Evolutionary conservation across 2,329 filamentous ascomycete species (phyloP).

Genomic region (Ilyonectria destructans): DNA sequence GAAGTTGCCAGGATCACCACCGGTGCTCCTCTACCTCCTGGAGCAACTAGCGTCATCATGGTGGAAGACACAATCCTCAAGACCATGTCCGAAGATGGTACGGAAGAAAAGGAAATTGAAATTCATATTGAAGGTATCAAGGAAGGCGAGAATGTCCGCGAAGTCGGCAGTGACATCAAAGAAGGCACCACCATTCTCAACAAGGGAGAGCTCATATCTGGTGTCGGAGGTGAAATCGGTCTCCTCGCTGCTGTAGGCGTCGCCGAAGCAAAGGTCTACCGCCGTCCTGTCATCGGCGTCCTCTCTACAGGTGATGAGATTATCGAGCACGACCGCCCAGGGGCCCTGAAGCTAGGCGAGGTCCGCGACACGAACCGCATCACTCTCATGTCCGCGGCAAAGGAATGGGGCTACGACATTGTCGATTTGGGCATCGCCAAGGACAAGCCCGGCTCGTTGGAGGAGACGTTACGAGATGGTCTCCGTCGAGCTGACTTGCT

Average conservation of each 20-base stretch:
- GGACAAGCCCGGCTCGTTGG: constrained; percentile 81
- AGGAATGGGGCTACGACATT: constrained; percentile 82
- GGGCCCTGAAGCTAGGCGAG: constrained; percentile 81
- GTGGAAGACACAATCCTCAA: constrained; percentile 92
- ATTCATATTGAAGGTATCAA: constrained; percentile 85
- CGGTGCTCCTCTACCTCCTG: constrained; percentile 89
- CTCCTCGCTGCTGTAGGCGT: constrained; percentile 89
- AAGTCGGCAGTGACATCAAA: constrained; percentile 90
- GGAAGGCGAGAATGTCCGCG: constrained; percentile 89
- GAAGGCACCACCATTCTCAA: constrained; percentile 79
- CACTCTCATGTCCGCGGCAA: constrained; percentile 84
- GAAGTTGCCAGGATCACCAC: constrained; percentile 94
- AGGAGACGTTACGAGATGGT: constrained; percentile 82
- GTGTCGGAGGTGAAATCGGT: constrained; percentile 92
- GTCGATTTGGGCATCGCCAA: constrained; percentile 90
- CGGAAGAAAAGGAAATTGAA: constrained; percentile 90
- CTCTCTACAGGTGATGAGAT: constrained; percentile 97
- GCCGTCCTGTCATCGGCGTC: constrained; percentile 85
- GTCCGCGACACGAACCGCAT: constrained; percentile 95
- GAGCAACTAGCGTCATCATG: constrained; percentile 91
- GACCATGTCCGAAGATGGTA: constrained; percentile 82
- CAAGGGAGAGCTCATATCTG: constrained; percentile 87
- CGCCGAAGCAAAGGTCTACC: constrained; percentile 79
- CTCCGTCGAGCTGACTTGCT: constrained; percentile 85
- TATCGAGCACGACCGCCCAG: constrained; percentile 78